phyloP scores from a whole-genome alignment of 2,329 filamentous ascomycete genomes.

The Ophiosphaerella korrae region DNA sequence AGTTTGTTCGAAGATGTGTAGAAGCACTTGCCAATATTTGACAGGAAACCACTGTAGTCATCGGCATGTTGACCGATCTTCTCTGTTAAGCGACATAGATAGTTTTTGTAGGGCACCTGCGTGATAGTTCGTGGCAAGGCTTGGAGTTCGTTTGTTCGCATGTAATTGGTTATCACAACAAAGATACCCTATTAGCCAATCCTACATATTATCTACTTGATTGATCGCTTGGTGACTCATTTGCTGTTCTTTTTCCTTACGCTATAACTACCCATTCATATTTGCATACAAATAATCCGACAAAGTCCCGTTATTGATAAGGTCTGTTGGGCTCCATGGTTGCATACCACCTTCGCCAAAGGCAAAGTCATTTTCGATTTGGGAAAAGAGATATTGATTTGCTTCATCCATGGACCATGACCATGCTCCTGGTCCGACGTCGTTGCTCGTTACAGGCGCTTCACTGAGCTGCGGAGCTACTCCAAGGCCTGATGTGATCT shows the following conservation, averaged over 20 bases:
- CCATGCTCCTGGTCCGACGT: slow-evolving; percentile 26
- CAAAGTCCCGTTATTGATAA: slow-evolving; percentile 12
- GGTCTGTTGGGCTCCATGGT: slow-evolving; percentile 26
- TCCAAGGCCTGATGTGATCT: slow-evolving; percentile 7
- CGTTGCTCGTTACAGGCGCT: slow-evolving; percentile 4
- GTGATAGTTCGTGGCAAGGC: no score
- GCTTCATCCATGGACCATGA: slow-evolving; percentile 37
- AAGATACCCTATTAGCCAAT: slow-evolving; percentile 1
- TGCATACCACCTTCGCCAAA: slow-evolving; percentile 35
- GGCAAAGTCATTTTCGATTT: slow-evolving; percentile 39
- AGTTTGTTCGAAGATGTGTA: neutral
- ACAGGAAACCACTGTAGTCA: neutral
- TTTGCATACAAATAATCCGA: slow-evolving; percentile 22
- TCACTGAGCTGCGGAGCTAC: slow-evolving; percentile 8
- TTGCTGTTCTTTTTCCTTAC: no score
- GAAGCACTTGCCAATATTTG: neutral
- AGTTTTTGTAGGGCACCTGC: neutral
- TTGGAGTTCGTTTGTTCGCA: neutral
- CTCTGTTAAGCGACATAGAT: neutral
- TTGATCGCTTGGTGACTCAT: neutral
- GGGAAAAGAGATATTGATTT: slow-evolving; percentile 37
- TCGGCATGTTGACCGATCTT: slow-evolving; percentile 6
- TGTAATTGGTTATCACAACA: slow-evolving; percentile 2
- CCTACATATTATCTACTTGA: neutral
- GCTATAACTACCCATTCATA: slow-evolving; percentile 1